Percentiles rank a stretch among this genome's conserved stretches.
phyloP scores from a whole-genome alignment of 2,329 filamentous ascomycete genomes.

The Colletotrichum sp. region DNA sequence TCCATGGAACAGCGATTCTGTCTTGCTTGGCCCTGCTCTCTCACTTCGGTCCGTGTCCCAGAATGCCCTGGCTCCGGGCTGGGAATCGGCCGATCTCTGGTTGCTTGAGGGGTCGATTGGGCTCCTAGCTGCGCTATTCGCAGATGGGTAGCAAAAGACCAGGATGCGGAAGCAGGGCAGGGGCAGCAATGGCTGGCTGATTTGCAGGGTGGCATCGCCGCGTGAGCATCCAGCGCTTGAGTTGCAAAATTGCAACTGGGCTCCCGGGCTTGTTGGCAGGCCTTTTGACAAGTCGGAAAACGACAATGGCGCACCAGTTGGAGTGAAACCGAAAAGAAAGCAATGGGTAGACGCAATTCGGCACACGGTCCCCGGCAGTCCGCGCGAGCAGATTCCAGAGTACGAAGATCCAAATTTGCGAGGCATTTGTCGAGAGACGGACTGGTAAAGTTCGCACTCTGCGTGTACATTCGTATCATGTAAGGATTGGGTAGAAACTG shows the following conservation, averaged over 20 bases:
- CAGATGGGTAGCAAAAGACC: neutral
- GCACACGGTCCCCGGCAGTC: neutral
- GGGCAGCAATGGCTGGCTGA: neutral
- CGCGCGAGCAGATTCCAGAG: slow-evolving; percentile 1
- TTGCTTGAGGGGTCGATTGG: neutral
- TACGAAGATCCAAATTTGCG: neutral
- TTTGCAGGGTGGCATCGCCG: neutral
- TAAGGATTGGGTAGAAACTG: neutral
- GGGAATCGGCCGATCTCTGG: slow-evolving; percentile 5
- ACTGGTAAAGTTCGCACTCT: neutral
- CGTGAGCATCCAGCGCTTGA: neutral
- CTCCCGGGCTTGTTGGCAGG: neutral
- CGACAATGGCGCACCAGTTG: neutral
- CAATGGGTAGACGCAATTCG: neutral
- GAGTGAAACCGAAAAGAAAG: slow-evolving; percentile 13
- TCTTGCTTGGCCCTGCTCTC: neutral
- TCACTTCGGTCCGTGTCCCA: slow-evolving; percentile 6
- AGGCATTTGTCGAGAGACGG: neutral
- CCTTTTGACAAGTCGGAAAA: neutral
- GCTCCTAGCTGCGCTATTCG: neutral
- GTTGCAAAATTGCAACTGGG: neutral
- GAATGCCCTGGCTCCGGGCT: neutral
- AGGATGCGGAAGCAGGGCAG: neutral
- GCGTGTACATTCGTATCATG: neutral
- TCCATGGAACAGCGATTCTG: neutral